Conservation (phyloP, 2,329 filamentous ascomycete species). For the Cryphonectria radicalis region DNA sequence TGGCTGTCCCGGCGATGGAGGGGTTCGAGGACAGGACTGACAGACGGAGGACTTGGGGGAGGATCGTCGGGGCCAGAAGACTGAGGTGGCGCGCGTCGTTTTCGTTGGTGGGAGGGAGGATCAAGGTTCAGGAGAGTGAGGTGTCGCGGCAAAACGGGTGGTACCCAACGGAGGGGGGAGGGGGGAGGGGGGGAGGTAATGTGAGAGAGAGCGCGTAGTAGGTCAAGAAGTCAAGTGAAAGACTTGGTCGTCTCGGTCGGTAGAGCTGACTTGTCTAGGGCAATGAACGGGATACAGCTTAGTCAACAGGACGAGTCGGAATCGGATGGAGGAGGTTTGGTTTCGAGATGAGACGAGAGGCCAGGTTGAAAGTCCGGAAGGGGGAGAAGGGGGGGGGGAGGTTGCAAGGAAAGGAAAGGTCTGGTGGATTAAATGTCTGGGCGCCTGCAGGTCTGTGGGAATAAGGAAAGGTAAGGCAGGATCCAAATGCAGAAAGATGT, state of each 20-base stretch:
- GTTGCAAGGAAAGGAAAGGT: background rate
- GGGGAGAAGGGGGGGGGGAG: too few relatives aligned
- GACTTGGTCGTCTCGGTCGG: background rate
- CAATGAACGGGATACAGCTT: background rate
- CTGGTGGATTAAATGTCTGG: background rate
- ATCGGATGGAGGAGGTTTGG: background rate
- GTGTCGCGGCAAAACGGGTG: background rate
- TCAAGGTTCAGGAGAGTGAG: background rate
- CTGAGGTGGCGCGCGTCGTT: background rate
- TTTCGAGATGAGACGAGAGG: background rate
- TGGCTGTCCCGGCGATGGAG: background rate
- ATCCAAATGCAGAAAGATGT: background rate
- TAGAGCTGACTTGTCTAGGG: constrained; percentile 8
- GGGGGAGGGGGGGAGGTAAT: background rate
- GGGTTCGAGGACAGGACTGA: too few relatives aligned
- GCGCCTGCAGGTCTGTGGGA: background rate
- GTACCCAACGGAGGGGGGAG: background rate
- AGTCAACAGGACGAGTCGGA: background rate
- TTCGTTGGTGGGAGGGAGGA: background rate
- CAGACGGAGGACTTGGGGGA: background rate
- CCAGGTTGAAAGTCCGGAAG: background rate
- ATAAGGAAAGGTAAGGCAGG: background rate
- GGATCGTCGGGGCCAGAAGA: background rate
- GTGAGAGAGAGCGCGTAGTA: background rate
- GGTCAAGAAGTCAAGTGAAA: background rate